phyloP scores from a whole-genome alignment of 768 basidiomycete species.

The Pilatotrama ljubarskyi region DNA sequence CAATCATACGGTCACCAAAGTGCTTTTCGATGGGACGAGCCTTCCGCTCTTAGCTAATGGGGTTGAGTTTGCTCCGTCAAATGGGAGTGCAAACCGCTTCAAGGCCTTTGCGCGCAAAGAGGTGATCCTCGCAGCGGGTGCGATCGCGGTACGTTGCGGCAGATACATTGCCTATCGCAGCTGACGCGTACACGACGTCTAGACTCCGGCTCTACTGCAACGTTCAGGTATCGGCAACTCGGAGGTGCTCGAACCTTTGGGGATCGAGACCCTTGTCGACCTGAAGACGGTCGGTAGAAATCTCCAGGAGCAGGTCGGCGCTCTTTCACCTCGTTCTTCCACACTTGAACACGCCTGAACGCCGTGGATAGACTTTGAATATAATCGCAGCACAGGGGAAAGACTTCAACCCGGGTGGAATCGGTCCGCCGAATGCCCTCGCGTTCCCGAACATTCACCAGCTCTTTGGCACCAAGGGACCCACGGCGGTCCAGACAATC shows the following conservation, averaged over 20 bases:
- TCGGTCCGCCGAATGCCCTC: conserved; percentile 41
- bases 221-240: conserved; percentile 60
- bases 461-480: conserved; percentile 40
- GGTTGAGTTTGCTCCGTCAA: conserved; percentile 46
- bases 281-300: conserved; percentile 55
- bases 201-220: conserved; percentile 45
- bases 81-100: conserved; percentile 34
- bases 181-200: not conserved
- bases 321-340: not conserved
- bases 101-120: conserved; percentile 46
- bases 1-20: conserved; percentile 44
- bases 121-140: conserved; percentile 55
- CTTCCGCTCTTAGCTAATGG: conserved; percentile 45
- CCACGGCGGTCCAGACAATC: conserved; percentile 33
- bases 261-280: conserved; percentile 46
- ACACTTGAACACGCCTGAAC: not conserved
- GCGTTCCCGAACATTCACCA: conserved; percentile 55
- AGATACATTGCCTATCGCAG: too few species aligned
- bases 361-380: conserved; percentile 1
- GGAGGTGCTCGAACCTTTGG: conserved; percentile 43
- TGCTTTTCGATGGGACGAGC: conserved; percentile 35
- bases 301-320: conserved; percentile 49
- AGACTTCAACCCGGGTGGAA: conserved; percentile 8
- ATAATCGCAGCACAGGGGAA: conserved; percentile 1
- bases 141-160: conserved; percentile 32